Percentiles rank a stretch among this genome's conserved stretches.
Conservation (phyloP, 78 protist genomes). For the Tieghemostelium lacteum region DNA sequence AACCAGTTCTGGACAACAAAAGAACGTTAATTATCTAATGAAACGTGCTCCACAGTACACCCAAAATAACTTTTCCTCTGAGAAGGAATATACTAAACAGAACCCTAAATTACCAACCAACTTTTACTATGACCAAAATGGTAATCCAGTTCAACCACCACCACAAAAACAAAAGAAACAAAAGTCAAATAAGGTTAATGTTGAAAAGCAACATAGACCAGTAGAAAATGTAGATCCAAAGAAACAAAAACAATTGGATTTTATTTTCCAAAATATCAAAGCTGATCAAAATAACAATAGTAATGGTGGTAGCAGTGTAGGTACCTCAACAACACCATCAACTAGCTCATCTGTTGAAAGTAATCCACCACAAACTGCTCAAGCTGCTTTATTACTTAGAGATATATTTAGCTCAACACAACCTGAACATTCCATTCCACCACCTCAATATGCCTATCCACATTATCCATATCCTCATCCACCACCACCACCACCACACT, state of each 20-base stretch:
- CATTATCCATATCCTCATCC: neutral
- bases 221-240: conserved; percentile 4
- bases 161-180: neutral
- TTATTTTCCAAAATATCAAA: conserved; percentile 18
- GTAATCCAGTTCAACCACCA: conserved; percentile 1
- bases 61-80: neutral
- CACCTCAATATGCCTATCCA: conserved; percentile 2
- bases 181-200: neutral
- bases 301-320: neutral
- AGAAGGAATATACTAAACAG: neutral
- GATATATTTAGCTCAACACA: conserved; percentile 1
- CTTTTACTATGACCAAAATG: conserved; percentile 33
- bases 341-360: neutral
- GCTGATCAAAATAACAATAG: neutral
- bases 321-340: neutral
- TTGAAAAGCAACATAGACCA: neutral
- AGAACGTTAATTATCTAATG: conserved; percentile 15
- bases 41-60: conserved; percentile 6
- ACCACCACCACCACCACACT: neutral
- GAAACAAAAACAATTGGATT: neutral
- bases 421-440: neutral
- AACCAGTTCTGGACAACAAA: neutral
- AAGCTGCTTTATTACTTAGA: neutral
- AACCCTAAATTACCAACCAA: conserved; percentile 20
- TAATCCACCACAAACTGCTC: neutral